Evolutionary conservation across 495 filamentous ascomycete species (phyloP).

Genomic region (Hypoxylon intermedium): DNA sequence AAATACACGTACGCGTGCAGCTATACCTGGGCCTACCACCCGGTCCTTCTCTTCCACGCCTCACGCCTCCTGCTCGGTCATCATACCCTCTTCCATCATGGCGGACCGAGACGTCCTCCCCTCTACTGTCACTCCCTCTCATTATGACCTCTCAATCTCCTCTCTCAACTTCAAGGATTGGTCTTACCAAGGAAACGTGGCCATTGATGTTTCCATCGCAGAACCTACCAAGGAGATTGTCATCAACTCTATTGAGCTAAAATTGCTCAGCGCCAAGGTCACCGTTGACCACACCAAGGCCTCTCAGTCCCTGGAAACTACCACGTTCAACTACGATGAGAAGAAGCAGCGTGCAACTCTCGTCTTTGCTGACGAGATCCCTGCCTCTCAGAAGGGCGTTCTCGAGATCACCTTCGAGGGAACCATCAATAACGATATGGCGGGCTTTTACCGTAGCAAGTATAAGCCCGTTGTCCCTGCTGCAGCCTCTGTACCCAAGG

Average conservation of each 20-base stretch:
- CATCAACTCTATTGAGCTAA: conserved; percentile 74
- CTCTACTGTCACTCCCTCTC: conserved; percentile 75
- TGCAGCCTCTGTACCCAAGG: conserved; percentile 74
- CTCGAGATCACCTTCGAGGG: conserved; percentile 82
- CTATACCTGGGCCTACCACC: neutral
- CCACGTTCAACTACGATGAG: conserved; percentile 76
- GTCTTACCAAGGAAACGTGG: conserved; percentile 82
- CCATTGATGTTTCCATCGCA: conserved; percentile 64
- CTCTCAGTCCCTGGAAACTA: conserved; percentile 62
- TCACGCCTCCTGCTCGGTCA: conserved; percentile 36
- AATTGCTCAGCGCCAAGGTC: conserved; percentile 62
- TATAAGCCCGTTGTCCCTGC: conserved; percentile 81
- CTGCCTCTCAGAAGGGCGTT: conserved; percentile 63
- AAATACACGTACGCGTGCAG: neutral
- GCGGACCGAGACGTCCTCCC: conserved; percentile 62
- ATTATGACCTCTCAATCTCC: conserved; percentile 84
- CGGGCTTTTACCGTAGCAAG: conserved; percentile 93
- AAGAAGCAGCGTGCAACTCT: conserved; percentile 80
- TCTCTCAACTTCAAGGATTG: conserved; percentile 79
- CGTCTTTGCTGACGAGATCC: conserved; percentile 71
- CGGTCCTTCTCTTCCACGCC: conserved; percentile 40
- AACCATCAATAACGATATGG: conserved; percentile 91
- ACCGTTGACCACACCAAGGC: conserved; percentile 55
- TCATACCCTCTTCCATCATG: conserved; percentile 51
- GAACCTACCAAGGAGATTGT: conserved; percentile 72